A percentile compares a stretch with the other conserved stretches of the same genome.
Conservation (phyloP, 2,329 filamentous ascomycete genomes). For the Hypoxylon rubiginosum region DNA sequence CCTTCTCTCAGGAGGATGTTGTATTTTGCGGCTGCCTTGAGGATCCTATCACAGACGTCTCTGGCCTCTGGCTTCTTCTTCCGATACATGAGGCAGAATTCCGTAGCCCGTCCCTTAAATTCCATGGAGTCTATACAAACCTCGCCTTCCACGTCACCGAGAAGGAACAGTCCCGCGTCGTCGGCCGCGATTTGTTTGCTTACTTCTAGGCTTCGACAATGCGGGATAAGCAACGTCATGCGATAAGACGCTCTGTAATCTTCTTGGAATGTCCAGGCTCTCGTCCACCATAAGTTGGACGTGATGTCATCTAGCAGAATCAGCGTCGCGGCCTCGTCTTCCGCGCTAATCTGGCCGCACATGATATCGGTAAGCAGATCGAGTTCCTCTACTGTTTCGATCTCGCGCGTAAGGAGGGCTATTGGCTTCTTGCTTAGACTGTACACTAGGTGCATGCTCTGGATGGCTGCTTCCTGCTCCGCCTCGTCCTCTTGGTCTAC, state of each 20-base stretch:
- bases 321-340: slow-evolving; percentile 42
- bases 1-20: slow-evolving; percentile 48
- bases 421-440: slow-evolving; percentile 45
- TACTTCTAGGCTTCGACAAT: slow-evolving; percentile 42
- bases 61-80: slow-evolving; percentile 35
- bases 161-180: slow-evolving; percentile 30
- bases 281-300: slow-evolving; percentile 49
- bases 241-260: slow-evolving; percentile 48
- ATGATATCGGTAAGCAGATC: slow-evolving; percentile 45
- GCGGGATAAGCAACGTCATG: slow-evolving; percentile 50
- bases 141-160: slow-evolving; percentile 45
- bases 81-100: slow-evolving; percentile 47
- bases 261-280: slow-evolving; percentile 52
- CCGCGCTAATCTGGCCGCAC: slow-evolving; percentile 37
- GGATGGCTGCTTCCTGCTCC: slow-evolving; percentile 48
- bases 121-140: slow-evolving; percentile 47
- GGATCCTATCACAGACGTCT: slow-evolving; percentile 45
- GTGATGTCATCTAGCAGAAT: slow-evolving; percentile 47
- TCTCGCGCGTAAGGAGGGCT: slow-evolving; percentile 47
- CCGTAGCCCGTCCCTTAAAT: slow-evolving; percentile 45
- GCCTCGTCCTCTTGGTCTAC: slow-evolving; percentile 46
- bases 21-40: slow-evolving; percentile 47
- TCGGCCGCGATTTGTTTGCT: slow-evolving; percentile 41
- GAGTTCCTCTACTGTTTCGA: slow-evolving; percentile 45
- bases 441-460: slow-evolving; percentile 52